phyloP scores from a whole-genome alignment of 768 basidiomycete species.

The Tylopilus balloui region DNA sequence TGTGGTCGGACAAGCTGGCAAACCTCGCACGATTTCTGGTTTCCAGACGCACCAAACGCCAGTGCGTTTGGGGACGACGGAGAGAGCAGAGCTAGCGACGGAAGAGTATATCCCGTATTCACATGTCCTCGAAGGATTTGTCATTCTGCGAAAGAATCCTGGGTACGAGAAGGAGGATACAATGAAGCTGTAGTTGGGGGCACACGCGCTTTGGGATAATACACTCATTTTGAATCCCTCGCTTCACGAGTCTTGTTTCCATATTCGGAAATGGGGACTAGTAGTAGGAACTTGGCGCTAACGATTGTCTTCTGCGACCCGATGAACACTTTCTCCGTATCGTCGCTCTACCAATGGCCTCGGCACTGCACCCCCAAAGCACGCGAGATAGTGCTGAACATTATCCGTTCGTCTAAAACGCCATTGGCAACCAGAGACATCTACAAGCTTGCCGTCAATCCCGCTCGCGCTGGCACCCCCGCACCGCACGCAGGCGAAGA shows the following conservation, averaged over 20 bases:
- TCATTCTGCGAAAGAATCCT: conserved; percentile 88
- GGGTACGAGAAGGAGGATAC: conserved; percentile 84
- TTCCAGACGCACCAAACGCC: conserved; percentile 99
- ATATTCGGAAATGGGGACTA: not conserved
- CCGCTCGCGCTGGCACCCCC: conserved; percentile 9
- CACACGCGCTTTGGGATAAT: conserved; percentile 5
- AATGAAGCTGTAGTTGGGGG: conserved; percentile 59
- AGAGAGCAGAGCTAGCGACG: conserved; percentile 92
- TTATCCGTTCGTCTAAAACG: conserved; percentile 19
- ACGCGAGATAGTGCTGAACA: conserved; percentile 18
- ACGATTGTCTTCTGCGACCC: not conserved
- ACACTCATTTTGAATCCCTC: not conserved
- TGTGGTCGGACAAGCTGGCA: conserved; percentile 96
- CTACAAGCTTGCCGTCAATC: conserved; percentile 19
- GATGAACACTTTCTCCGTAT: conserved; percentile 12
- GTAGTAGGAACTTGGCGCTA: not conserved
- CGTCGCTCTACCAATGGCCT: conserved; percentile 23
- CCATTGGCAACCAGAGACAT: conserved; percentile 29
- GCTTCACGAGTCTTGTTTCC: not conserved
- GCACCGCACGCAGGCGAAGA: conserved; percentile 44
- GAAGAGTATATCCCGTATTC: conserved; percentile 94
- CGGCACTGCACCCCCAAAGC: conserved; percentile 22
- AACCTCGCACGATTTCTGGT: conserved; percentile 91
- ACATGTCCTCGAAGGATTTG: conserved; percentile 88
- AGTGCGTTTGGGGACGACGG: conserved; percentile 90